Evolutionary conservation across 352 stramenopile genomes (phyloP).

Genomic region (Globisporangium yorkense): DNA sequence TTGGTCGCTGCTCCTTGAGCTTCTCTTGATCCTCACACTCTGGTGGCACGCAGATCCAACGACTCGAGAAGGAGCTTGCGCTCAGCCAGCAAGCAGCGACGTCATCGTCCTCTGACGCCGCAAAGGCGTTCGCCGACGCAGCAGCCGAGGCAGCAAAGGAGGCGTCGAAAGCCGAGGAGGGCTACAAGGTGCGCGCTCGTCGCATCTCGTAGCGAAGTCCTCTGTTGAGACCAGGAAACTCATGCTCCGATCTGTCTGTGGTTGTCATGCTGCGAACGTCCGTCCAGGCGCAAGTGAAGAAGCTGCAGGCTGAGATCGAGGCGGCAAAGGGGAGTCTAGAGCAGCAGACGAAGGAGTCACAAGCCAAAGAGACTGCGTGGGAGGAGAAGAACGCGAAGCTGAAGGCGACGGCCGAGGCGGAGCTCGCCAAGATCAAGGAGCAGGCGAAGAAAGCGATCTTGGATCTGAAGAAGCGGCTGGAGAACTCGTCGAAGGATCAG

Average conservation of each 20-base stretch:
- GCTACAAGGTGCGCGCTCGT: slow-evolving; percentile 23
- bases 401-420: slow-evolving; percentile 63
- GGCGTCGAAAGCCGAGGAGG: slow-evolving; percentile 24
- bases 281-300: slow-evolving; percentile 28
- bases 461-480: slow-evolving; percentile 74
- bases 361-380: slow-evolving; percentile 41
- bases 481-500: slow-evolving; percentile 50
- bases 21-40: background rate
- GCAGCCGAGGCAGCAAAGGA: slow-evolving; percentile 12
- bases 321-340: slow-evolving; percentile 39
- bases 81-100: slow-evolving; percentile 19
- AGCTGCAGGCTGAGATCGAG: slow-evolving; percentile 28
- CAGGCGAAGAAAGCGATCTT: slow-evolving; percentile 85
- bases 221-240: background rate
- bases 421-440: slow-evolving; percentile 83
- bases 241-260: background rate
- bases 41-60: slow-evolving; percentile 31
- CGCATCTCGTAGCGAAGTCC: background rate
- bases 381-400: slow-evolving; percentile 74
- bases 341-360: slow-evolving; percentile 36
- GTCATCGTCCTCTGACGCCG: slow-evolving; percentile 25
- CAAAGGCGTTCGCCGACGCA: slow-evolving; percentile 14
- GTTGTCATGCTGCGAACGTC: background rate
- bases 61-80: slow-evolving; percentile 53
- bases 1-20: background rate